phyloP scores from a whole-genome alignment of 2,329 filamentous ascomycete genomes.

The Cladosporium sp. region DNA sequence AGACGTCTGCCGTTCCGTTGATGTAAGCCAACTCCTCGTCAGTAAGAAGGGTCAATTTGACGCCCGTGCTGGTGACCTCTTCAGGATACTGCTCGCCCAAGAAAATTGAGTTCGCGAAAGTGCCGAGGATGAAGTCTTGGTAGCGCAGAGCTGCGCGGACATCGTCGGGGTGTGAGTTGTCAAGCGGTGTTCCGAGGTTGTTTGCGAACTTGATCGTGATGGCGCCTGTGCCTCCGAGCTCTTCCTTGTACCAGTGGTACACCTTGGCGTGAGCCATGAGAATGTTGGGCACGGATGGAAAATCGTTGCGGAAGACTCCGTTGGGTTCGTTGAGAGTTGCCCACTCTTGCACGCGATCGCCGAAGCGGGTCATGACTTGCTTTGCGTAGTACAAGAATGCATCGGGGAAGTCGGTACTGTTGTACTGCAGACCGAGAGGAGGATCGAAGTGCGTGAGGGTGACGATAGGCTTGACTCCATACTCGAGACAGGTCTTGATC shows the following conservation, averaged over 20 bases:
- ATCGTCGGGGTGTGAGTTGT: constrained; percentile 45
- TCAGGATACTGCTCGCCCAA: constrained; percentile 53
- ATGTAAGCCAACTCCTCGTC: constrained; percentile 40
- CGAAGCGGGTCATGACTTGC: constrained; percentile 41
- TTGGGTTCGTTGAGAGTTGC: constrained; percentile 48
- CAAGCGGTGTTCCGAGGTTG: constrained; percentile 39
- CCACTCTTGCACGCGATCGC: constrained; percentile 38
- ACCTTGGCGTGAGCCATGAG: constrained; percentile 24
- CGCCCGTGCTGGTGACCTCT: constrained; percentile 45
- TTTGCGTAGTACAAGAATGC: constrained; percentile 43
- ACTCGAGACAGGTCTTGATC: constrained; percentile 46
- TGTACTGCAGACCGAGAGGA: constrained; percentile 39
- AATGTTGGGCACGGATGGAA: constrained; percentile 38
- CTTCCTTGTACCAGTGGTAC: constrained; percentile 53
- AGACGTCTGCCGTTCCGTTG: background rate
- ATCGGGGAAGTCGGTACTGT: constrained; percentile 34
- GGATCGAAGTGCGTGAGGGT: constrained; percentile 50
- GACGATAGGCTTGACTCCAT: constrained; percentile 48
- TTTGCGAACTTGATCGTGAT: constrained; percentile 52
- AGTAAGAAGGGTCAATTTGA: constrained; percentile 52
- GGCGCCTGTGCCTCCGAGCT: constrained; percentile 52
- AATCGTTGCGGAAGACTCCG: constrained; percentile 24
- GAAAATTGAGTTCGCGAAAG: constrained; percentile 57
- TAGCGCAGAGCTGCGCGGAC: background rate
- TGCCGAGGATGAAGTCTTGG: constrained; percentile 41